Evolutionary conservation across 2,329 filamentous ascomycete species (phyloP).

Genomic region (Pseudogymnoascus sp.): DNA sequence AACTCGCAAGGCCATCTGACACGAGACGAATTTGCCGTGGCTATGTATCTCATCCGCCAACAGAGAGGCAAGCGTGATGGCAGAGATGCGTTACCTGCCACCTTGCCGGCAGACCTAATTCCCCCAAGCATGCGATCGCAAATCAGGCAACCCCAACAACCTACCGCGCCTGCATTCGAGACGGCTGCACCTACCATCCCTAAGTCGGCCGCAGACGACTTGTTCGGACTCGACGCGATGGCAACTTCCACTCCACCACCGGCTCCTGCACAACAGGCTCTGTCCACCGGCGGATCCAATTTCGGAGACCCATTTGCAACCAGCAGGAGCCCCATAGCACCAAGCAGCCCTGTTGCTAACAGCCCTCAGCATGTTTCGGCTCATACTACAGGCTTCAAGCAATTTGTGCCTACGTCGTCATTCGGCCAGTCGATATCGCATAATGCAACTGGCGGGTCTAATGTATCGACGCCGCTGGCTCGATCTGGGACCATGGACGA

Average conservation of each 20-base stretch:
- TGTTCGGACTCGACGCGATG: constrained; percentile 83
- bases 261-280: constrained; percentile 49
- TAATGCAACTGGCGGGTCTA: constrained; percentile 60
- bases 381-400: constrained; percentile 57
- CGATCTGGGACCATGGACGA: constrained; percentile 60
- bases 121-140: constrained; percentile 76
- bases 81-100: constrained; percentile 55
- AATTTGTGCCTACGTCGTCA: constrained; percentile 83
- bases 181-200: constrained; percentile 39
- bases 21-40: constrained; percentile 88
- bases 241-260: constrained; percentile 39
- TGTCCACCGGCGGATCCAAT: constrained; percentile 67
- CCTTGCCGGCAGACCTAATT: constrained; percentile 72
- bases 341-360: constrained; percentile 21
- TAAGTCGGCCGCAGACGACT: constrained; percentile 82
- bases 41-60: constrained; percentile 93
- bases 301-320: constrained; percentile 37
- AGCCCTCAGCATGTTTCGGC: constrained; percentile 26
- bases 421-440: constrained; percentile 78
- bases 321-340: constrained; percentile 28
- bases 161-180: constrained; percentile 36
- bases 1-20: constrained; percentile 79
- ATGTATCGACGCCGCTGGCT: constrained; percentile 26
- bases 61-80: constrained; percentile 66
- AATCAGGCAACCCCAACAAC: constrained; percentile 36